Evolutionary conservation across 768 basidiomycete species (phyloP), one percentile per base, ranked within the genome.

Genomic region (Serendipita sp.): DNA sequence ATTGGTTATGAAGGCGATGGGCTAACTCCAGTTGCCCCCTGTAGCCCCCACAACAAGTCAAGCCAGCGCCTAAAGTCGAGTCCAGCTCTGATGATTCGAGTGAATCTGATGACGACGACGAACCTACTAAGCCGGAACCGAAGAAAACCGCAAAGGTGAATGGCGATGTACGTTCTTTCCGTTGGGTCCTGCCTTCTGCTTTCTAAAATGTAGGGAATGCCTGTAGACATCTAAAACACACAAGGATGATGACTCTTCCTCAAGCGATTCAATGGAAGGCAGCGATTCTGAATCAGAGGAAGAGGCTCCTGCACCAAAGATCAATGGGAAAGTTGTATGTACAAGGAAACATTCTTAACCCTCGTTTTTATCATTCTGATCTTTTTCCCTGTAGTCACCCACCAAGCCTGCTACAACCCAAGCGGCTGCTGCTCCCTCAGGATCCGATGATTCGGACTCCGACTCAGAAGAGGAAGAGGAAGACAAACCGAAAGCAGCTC

Each of bases 401-500:
- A 18, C 56, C 5, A 64, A 64, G 13, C 23, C 64, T 48, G 65
- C 36, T 23, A 1, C 23, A 23, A 23, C 23, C 23, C 23, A 23
- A 23, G 23, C 23, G 23, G 54, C 13, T 13, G 10, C 13, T 44
- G 36, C 62, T 1, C 18, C 62, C 1, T 15, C 64, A 11, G 65
- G 45, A 35, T 65, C 65, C 4, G 62, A 62, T 7, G 48, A 23
- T n/a, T 67, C 66, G n/a, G 65, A 65, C 10, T 66, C 66, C 32
- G 65, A 45, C 23, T 56, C 47, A n/a, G 65, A 65, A 11, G 65
- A 63, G 68, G 72, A 74, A 44, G 82, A 84, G 70, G 72, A 74
- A 44, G 82, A 84, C 70, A 81, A 81, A 69, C 77, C 81, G 66
- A 83, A 84, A 71, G 78, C 79, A 44, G 75, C 76, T 5, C 80